Evolutionary conservation across 2,329 filamentous ascomycete genomes (phyloP).

Genomic region (Balansia obtecta): DNA sequence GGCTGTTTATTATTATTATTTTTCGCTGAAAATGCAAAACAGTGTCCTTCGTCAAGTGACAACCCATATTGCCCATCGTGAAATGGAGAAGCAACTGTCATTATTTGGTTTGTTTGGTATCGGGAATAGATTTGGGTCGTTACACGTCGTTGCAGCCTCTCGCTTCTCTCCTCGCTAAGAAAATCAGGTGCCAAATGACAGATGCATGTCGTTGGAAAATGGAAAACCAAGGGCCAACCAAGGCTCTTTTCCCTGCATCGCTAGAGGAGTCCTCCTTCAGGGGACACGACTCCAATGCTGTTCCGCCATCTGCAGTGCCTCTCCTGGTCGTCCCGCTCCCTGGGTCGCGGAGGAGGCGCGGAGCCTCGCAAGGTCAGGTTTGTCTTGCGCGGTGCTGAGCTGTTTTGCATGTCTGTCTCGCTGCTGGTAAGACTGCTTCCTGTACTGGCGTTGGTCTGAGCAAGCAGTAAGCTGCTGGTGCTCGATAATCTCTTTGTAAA

Average conservation of each 20-base stretch:
- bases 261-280: slow-evolving; percentile 36
- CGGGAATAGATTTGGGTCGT: background rate
- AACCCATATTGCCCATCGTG: background rate
- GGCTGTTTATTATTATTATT: too few relatives aligned
- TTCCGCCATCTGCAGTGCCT: slow-evolving; percentile 44
- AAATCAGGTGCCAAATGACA: background rate
- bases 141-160: background rate
- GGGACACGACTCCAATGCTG: slow-evolving; percentile 40
- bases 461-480: slow-evolving; percentile 46
- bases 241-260: background rate
- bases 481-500: slow-evolving; percentile 48
- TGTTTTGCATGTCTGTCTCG: slow-evolving; percentile 29
- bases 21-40: background rate
- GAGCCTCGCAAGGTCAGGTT: slow-evolving; percentile 31
- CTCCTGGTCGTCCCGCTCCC: slow-evolving; percentile 24
- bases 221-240: background rate
- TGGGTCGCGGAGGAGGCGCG: slow-evolving; percentile 19
- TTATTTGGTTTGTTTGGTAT: background rate
- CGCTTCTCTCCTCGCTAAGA: background rate
- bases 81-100: background rate
- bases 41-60: background rate
- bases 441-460: slow-evolving; percentile 42
- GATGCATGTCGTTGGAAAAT: background rate
- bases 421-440: slow-evolving; percentile 35
- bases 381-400: slow-evolving; percentile 19